phyloP scores from a whole-genome alignment of 2,329 filamentous ascomycete genomes.

The Ophiognomonia clavigignenti-juglandacearum region DNA sequence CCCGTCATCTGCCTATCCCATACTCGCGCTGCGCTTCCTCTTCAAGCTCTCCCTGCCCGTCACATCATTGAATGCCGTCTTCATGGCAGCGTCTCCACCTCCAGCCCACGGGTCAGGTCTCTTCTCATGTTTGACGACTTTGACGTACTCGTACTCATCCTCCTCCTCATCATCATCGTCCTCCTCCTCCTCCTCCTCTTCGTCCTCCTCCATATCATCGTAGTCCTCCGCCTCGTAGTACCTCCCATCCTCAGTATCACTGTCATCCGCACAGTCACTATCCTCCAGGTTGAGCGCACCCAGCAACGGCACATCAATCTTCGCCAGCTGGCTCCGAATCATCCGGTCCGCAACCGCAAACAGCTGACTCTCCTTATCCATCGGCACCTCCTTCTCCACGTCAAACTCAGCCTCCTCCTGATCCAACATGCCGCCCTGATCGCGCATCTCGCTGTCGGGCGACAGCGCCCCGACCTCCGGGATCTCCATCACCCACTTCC shows the following conservation, averaged over 20 bases:
- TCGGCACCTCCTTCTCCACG: constrained; percentile 32
- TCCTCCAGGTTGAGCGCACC: constrained; percentile 40
- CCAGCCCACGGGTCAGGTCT: no score
- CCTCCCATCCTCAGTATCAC: constrained; percentile 32
- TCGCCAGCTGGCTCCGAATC: constrained; percentile 42
- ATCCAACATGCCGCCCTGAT: constrained; percentile 25
- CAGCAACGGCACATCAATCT: constrained; percentile 41
- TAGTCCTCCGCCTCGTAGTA: constrained; percentile 22
- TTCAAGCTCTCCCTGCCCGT: constrained; percentile 17
- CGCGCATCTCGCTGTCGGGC: constrained; percentile 22
- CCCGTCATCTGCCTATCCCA: constrained; percentile 5
- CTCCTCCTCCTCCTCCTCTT: constrained; percentile 21
- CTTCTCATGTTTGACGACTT: no score
- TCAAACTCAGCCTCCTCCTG: constrained; percentile 35
- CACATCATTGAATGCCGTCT: constrained; percentile 17
- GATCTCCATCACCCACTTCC: constrained; percentile 38
- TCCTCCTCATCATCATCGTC: constrained; percentile 24
- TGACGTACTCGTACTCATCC: constrained; percentile 23
- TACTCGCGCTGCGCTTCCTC: constrained; percentile 15
- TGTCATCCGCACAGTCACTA: constrained; percentile 35
- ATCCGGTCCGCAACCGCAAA: constrained; percentile 41
- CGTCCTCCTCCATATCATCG: constrained; percentile 21
- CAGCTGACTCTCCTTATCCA: constrained; percentile 38
- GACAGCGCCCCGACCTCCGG: constrained; percentile 30
- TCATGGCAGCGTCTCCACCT: constrained; percentile 19